Evolutionary conservation across 495 filamentous ascomycete genomes (phyloP).

Genomic region (Penicillium manginii): DNA sequence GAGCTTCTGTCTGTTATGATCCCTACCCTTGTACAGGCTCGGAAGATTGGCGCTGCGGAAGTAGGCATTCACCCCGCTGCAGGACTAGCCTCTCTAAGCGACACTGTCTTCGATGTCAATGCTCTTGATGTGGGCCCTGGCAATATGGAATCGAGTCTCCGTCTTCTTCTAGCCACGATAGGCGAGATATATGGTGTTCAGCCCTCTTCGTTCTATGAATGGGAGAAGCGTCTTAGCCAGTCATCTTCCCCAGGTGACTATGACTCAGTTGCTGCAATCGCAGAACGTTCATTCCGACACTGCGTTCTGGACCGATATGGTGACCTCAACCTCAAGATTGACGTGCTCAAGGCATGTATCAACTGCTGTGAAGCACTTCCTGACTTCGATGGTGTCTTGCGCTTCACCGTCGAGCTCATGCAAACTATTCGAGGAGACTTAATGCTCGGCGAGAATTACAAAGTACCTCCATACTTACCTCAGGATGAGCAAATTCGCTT

Average conservation of each 20-base stretch:
- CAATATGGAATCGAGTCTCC: conserved; percentile 75
- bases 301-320: conserved; percentile 45
- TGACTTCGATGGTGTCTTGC: conserved; percentile 84
- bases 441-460: conserved; percentile 58
- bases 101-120: conserved; percentile 57
- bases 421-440: conserved; percentile 76
- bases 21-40: conserved; percentile 84
- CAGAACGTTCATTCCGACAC: conserved; percentile 48
- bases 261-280: conserved; percentile 47
- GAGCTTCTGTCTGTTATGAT: conserved; percentile 84
- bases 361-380: conserved; percentile 92
- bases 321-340: conserved; percentile 70
- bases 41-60: conserved; percentile 90
- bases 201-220: conserved; percentile 42
- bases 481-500: conserved; percentile 85
- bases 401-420: conserved; percentile 81
- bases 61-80: conserved; percentile 94
- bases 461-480: conserved; percentile 63
- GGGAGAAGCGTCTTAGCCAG: conserved; percentile 34
- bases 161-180: conserved; percentile 57
- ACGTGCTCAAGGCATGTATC: conserved; percentile 82
- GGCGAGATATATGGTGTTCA: conserved; percentile 55
- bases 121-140: conserved; percentile 74
- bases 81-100: conserved; percentile 67
- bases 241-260: conserved; percentile 33